Base-by-base conservation (phyloP, 257 asterid genomes). In the Solanum sitiens region DNA sequence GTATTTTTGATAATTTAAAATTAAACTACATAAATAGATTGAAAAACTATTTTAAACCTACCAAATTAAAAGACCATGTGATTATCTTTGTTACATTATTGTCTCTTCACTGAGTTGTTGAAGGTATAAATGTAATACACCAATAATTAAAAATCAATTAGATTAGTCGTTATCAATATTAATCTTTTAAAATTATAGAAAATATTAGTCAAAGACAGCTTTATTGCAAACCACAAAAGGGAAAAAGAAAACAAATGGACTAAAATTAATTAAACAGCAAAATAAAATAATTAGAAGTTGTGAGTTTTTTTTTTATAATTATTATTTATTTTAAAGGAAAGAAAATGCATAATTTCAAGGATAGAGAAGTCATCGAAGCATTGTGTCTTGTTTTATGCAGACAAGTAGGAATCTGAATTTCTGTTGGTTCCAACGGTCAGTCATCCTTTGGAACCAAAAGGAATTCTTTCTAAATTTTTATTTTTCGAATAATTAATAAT, bases 351-450 rank as follows among this genome's bases (percentile, higher is more conserved):
- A 79, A 80, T 80, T 45, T 47, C 16, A 80, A 30, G 68, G 68
- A 80, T 80, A 47, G 68, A 80, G 85, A 80, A 47, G 85, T 80
- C 67, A 79, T 37, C 85, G 83, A 76, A 77, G 67, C 85, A n/a
- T 27, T 80, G 20, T 27, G 68, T 80, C 42, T 30, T 80, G 85
- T 80, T 80, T 80, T 80, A 80, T 18, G 67, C 68, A 80, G 42
- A 80, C 85, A 47, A 37, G 16, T 13, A 85, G 80, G 92, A 87
- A 70, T 75, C 90, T 86, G 65, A 86, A 82, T 63, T 89, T 87
- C 82, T 76, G 89, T 83, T 91, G 88, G 91, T 88, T 84, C 80
- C 86, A 89, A 89, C 90, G 88, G 89, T 89, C 86, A 63, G 86
- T 89, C 86, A 68, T 56, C 59, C 73, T 30, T 82, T 87, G 61